A percentile compares a stretch with the other conserved stretches of the same genome.
These are phyloP conservation scores for Penicillium sp. DNA, from an alignment of 2,329 filamentous ascomycete species.

Conservation along the genomic window DNA sequence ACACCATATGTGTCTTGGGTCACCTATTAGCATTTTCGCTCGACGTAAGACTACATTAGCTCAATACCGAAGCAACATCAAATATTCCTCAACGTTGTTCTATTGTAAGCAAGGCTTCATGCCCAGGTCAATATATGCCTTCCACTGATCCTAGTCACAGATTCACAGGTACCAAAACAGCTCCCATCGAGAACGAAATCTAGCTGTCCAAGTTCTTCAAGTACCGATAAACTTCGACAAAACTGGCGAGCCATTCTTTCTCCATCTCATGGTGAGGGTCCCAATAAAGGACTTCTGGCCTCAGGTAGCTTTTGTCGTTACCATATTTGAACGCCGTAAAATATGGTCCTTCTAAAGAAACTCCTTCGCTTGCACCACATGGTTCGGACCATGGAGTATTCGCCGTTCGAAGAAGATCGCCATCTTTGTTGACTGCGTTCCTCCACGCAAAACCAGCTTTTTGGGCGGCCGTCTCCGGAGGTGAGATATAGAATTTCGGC, in stretches of 20 bases:
- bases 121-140: background rate
- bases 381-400: conserved; percentile 13
- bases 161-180: background rate
- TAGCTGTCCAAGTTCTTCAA: background rate
- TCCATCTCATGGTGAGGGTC: conserved; percentile 17
- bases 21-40: background rate
- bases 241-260: conserved; percentile 17
- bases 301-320: background rate
- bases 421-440: background rate
- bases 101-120: too few species aligned
- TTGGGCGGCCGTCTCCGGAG: background rate
- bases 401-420: conserved; percentile 2
- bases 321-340: background rate
- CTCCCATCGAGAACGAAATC: background rate
- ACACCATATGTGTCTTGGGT: too few species aligned
- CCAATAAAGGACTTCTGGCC: background rate
- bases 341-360: background rate
- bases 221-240: conserved; percentile 13
- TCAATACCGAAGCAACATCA: background rate
- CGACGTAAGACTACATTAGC: background rate
- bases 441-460: too few species aligned
- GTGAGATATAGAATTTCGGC: conserved; percentile 1
- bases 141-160: background rate
- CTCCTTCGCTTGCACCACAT: background rate
- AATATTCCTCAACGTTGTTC: background rate